These are phyloP conservation scores for Tagetes erecta DNA, from an alignment of 129 eudicot genomes.

Conservation along the genomic window DNA sequence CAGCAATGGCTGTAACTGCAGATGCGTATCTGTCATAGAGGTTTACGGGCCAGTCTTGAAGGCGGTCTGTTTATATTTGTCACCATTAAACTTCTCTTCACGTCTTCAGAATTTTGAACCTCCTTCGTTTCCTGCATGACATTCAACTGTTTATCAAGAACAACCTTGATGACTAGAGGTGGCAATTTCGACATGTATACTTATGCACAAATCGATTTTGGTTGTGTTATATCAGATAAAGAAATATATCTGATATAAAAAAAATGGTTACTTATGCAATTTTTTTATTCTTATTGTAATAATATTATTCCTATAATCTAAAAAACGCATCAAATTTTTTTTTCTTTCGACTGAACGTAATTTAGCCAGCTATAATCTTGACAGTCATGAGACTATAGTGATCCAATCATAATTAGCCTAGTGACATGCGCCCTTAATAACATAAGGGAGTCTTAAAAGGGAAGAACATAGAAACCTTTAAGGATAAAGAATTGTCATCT, in stretches of 20 bases:
- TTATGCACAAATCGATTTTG: background rate
- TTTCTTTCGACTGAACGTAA: background rate
- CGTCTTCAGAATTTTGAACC: conserved; percentile 43
- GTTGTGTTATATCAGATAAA: background rate
- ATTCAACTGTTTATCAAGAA: background rate
- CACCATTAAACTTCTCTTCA: conserved; percentile 24
- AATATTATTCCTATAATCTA: background rate
- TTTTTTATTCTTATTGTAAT: background rate
- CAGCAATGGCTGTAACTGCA: conserved; percentile 5
- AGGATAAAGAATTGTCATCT: conserved; percentile 41
- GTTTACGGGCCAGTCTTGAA: conserved; percentile 57
- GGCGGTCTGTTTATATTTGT: conserved; percentile 48
- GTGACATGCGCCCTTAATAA: background rate
- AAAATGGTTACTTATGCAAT: too few relatives aligned
- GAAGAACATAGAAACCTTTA: conserved; percentile 49
- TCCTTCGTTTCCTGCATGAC: conserved; percentile 46
- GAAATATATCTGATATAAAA: too few relatives aligned
- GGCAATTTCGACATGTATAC: background rate
- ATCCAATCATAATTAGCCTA: background rate
- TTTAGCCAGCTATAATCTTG: background rate
- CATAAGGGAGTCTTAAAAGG: background rate
- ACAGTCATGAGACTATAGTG: background rate
- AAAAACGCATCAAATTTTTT: background rate
- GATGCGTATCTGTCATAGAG: background rate
- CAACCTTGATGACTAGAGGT: background rate